Evolutionary conservation across 257 asterid genomes (phyloP).

Genomic region (Haberlea rhodopensis): DNA sequence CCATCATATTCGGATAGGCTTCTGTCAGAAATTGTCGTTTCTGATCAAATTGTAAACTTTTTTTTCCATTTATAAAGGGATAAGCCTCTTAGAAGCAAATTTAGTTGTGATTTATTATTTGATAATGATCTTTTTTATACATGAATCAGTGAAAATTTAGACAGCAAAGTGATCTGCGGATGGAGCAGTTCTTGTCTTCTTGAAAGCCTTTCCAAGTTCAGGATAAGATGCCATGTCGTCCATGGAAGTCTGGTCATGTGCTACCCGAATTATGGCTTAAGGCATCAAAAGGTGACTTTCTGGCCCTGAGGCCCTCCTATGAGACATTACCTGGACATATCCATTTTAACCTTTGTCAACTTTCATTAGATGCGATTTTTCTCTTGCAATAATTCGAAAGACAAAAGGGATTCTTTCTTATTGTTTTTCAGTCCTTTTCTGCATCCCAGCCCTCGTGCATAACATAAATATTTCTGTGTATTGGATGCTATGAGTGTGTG

Average conservation of each 20-base stretch:
- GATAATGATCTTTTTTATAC: no score
- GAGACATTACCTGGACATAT: no score
- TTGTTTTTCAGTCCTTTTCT: neutral
- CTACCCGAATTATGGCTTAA: no score
- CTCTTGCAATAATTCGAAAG: neutral
- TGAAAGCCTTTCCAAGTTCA: neutral
- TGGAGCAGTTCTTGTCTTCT: neutral
- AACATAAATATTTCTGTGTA: no score
- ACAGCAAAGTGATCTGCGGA: neutral
- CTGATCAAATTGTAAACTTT: neutral
- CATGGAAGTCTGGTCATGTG: neutral
- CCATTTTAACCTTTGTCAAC: no score
- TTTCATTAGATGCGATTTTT: no score
- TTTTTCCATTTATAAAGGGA: neutral
- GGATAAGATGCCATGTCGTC: neutral
- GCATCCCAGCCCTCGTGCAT: no score
- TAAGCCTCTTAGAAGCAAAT: neutral
- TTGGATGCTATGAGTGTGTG: no score
- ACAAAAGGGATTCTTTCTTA: neutral
- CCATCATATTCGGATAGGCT: neutral
- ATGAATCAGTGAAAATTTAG: neutral
- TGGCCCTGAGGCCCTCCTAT: no score
- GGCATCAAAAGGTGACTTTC: no score
- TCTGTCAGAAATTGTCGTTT: constrained; percentile 1
- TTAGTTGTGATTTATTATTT: no score